These are phyloP conservation scores for Penicillium longicatenatum DNA, from an alignment of 495 filamentous ascomycete genomes.

Conservation along the genomic window DNA sequence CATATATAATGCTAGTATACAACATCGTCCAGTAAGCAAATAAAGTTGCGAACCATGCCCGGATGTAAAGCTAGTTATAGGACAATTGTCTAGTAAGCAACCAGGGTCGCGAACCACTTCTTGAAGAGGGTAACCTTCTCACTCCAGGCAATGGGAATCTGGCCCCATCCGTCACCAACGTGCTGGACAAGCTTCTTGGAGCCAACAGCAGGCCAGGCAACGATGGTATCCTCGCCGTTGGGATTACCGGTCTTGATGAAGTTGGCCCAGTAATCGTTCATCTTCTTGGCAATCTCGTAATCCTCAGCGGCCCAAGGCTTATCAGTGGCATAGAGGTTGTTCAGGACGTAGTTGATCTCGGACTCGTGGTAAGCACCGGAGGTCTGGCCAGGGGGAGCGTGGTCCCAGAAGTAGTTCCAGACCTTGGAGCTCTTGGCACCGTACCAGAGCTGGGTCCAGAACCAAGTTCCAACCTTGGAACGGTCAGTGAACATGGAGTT, in stretches of 20 bases:
- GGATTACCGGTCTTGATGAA: conserved; percentile 21
- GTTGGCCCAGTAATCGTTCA: conserved; percentile 24
- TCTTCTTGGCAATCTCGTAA: conserved; percentile 15
- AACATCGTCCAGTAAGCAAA: too few relatives aligned
- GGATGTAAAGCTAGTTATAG: too few relatives aligned
- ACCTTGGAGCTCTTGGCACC: not conserved
- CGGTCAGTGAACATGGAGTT: conserved; percentile 4
- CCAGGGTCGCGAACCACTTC: not conserved
- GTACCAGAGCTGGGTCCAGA: conserved; percentile 4
- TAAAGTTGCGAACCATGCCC: too few relatives aligned
- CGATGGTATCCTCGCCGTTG: not conserved
- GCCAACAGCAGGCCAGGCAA: not conserved
- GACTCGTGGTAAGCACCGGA: conserved; percentile 22
- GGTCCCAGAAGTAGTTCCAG: conserved; percentile 5
- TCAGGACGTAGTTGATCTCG: conserved; percentile 23
- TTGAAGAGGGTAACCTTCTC: not conserved
- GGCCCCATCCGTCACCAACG: conserved; percentile 2
- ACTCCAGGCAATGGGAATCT: not conserved
- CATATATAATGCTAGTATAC: too few relatives aligned
- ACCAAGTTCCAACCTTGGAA: conserved; percentile 4
- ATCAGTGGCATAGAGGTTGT: conserved; percentile 24
- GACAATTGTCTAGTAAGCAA: not conserved
- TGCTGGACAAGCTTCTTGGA: not conserved
- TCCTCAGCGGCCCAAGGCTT: conserved; percentile 16
- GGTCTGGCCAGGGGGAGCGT: conserved; percentile 14